phyloP scores from a whole-genome alignment of 257 asterid species.

The Gardenia jasminoides region DNA sequence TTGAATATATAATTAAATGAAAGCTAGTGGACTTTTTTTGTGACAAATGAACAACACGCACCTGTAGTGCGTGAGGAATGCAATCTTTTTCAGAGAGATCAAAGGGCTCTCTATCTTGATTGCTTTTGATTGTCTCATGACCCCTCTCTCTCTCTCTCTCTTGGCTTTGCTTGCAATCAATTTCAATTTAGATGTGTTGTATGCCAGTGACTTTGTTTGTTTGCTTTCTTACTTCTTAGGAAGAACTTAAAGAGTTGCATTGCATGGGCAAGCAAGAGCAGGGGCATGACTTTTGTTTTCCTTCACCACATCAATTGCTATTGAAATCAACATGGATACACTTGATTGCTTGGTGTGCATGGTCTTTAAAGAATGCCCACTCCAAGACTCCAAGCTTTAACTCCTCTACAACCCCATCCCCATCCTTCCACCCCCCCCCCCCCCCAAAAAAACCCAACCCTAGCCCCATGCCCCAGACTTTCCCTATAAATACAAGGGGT shows the following conservation, averaged over 20 bases:
- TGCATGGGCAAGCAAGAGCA: constrained; percentile 20
- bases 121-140: background rate
- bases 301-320: background rate
- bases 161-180: constrained; percentile 21
- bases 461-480: no score
- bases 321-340: constrained; percentile 6
- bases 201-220: background rate
- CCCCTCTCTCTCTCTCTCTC: background rate
- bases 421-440: background rate
- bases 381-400: constrained; percentile 34
- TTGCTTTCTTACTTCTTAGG: constrained; percentile 1
- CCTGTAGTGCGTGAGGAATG: background rate
- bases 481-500: constrained; percentile 23
- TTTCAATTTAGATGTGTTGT: constrained; percentile 8
- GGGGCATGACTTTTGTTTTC: constrained; percentile 1
- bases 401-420: no score
- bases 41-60: background rate
- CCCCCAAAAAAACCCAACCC: no score
- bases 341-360: constrained; percentile 29
- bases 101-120: background rate
- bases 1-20: no score
- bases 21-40: background rate
- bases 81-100: background rate
- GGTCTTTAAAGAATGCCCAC: constrained; percentile 36
- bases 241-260: constrained; percentile 8